Percentiles rank a stretch among this genome's conserved stretches.
phyloP scores from a whole-genome alignment of 306 rosid species.

The Trichosanthes cucumerina region DNA sequence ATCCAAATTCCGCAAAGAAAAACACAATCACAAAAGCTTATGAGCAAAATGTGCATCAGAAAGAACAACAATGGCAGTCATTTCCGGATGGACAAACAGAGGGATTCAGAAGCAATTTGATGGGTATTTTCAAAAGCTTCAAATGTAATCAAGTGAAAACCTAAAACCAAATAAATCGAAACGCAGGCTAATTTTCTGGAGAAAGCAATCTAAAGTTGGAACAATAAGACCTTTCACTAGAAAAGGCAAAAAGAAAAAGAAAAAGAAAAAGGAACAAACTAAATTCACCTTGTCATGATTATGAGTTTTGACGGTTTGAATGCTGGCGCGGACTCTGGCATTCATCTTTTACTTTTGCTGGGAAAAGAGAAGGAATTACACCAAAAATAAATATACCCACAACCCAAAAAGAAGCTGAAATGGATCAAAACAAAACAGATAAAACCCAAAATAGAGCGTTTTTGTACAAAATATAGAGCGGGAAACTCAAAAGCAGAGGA shows the following conservation, averaged over 20 bases:
- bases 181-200: slow-evolving; percentile 11
- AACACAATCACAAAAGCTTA: not conserved
- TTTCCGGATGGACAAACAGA: not conserved
- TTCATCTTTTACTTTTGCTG: slow-evolving; percentile 35
- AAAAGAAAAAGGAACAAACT: slow-evolving; percentile 1
- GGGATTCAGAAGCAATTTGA: not conserved
- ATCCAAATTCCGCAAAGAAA: slow-evolving; percentile 27
- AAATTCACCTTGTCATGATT: slow-evolving; percentile 42
- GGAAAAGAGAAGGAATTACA: slow-evolving; percentile 28
- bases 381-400: slow-evolving; percentile 19
- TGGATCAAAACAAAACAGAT: slow-evolving; percentile 3
- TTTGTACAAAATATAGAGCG: slow-evolving; percentile 48
- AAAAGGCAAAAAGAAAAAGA: not conserved
- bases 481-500: slow-evolving; percentile 46
- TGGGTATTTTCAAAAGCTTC: not conserved
- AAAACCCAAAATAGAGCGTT: slow-evolving; percentile 9
- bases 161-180: not conserved
- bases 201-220: slow-evolving; percentile 19
- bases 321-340: slow-evolving; percentile 45
- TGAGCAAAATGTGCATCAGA: not conserved
- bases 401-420: not conserved
- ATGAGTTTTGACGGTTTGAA: slow-evolving; percentile 49
- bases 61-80: not conserved
- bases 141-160: not conserved
- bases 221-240: not conserved